Evolutionary conservation across 371 early-diverging fungal genomes (phyloP).

Genomic region (Nematocida minor): DNA sequence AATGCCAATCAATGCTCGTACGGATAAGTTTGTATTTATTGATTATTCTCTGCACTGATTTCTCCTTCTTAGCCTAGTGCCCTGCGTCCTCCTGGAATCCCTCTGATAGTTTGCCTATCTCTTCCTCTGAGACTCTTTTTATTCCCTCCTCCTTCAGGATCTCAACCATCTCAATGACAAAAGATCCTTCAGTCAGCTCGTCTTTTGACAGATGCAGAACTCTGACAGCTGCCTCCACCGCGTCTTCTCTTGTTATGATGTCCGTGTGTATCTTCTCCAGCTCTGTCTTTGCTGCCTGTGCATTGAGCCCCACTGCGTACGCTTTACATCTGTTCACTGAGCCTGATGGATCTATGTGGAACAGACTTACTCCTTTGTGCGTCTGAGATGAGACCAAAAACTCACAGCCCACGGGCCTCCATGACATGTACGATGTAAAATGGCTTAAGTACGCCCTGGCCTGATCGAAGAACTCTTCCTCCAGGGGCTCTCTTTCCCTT

Average conservation of each 20-base stretch:
- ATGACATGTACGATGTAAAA: conserved; percentile 52
- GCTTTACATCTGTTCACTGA: conserved; percentile 50
- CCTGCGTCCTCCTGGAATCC: conserved; percentile 50
- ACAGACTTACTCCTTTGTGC: conserved; percentile 36
- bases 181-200: conserved; percentile 61
- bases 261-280: conserved; percentile 63
- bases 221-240: conserved; percentile 57
- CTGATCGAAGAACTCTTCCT: conserved; percentile 42
- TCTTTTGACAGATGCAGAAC: conserved; percentile 61
- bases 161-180: conserved; percentile 61
- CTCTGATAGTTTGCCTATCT: conserved; percentile 43
- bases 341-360: conserved; percentile 56
- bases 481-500: conserved; percentile 17
- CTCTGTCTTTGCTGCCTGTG: conserved; percentile 64
- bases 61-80: too few species aligned
- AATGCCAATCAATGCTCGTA: too few species aligned
- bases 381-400: conserved; percentile 52
- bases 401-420: conserved; percentile 62
- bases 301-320: conserved; percentile 59
- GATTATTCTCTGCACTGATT: too few species aligned
- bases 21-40: too few species aligned
- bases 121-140: conserved; percentile 23
- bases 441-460: conserved; percentile 35
- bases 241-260: conserved; percentile 43
- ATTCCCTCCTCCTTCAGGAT: conserved; percentile 27